Base-by-base conservation (phyloP, 352 stramenopile genomes). In the Pythium rishiriense region DNA sequence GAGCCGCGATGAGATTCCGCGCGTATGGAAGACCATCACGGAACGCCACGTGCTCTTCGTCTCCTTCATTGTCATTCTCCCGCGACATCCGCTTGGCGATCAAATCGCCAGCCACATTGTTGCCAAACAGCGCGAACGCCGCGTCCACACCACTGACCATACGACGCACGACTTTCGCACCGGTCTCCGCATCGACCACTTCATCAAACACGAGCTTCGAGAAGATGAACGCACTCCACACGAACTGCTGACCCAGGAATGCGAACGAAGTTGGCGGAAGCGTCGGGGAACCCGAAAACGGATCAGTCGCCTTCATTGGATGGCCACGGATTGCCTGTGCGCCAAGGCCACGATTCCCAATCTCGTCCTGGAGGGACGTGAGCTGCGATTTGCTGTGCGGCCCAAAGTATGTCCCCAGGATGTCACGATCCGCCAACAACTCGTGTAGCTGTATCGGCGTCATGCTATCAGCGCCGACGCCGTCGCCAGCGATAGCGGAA, bases 141-240 rank as follows among this genome's bases (percentile, higher is more conserved):
- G 46, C 58, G 53, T 74, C 68, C 3, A 74, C 46, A 4, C 57
- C 68, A 45, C 62, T 71, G 0, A 63, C 56, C n/a, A 74, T 52
- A 6, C 68, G 62, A 25, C 68, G 57, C 2, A 50, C 24, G 0
- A 73, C 61, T 21, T 73, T 73, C 0, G 21, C 21, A 2, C 50
- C 24, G 7, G 39, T 46, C 15, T 1, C 39, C 19, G 49, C 8
- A n/a, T 69, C 28, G 19, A 68, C 0, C 3, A 74, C 58, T 33
- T 68, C 35, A 25, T 68, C 68, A 42, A 49, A 71, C 11, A 74
- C 68, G 22, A 74, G 42, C 43, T 66, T 64, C 25, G 62, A 71
- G 21, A 74, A 71, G 17, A 71, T 48, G 28, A 74, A 74, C 33
- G 68, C 68, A 54, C 58, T 71, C 68, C 62, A 74, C 15, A 71